Evolutionary conservation across 1,139 yeast species (phyloP), one percentile per base, ranked within the genome.

Genomic region (Martiniozyma asiatica): DNA sequence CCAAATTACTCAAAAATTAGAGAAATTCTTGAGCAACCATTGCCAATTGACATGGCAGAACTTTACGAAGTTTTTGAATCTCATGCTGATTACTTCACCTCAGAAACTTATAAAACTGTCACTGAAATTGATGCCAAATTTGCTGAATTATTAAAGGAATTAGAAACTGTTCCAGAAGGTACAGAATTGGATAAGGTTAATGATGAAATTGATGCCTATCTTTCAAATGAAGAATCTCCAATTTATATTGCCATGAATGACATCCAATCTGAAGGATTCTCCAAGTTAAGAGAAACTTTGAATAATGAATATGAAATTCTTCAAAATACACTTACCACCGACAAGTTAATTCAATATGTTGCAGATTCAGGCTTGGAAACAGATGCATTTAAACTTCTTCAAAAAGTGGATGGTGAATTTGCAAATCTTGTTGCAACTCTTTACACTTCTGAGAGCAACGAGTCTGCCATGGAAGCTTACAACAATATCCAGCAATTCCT

Each of bases 11-110:
- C 21, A 12, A 33, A 35, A 14, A 25, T 45, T 8, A 32, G 40
- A 22, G 26, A 34, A 18, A 31, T 45, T 20, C 29, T 45, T 21
- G 37, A 39, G 18, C 33, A 34, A 22, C 47, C 50, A 14, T 33
- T 40, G 29, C 53, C 52, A n/a, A 47, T 48, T 34, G 44, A 41
- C 25, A 32, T 48, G 14, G 24, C 34, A 17, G 51, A 47, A 31
- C 25, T 50, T 10, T 43, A 37, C 32, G 45, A 47, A 28, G 30
- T 45, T 10, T 40, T 48, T 14, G 49, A 48, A 24, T 36, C 30
- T 13, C 39, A 39, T 24, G 35, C 43, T 13, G 47, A 44, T 28
- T 42, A 45, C 23, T 40, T 38, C 25, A 22, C 24, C 1, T 38
- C 44, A 21, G 32, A 29, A 21, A 25, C 45, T 24, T 48, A 31